phyloP scores from a whole-genome alignment of 176 grass and related monocot genomes.

The Carex parvula region DNA sequence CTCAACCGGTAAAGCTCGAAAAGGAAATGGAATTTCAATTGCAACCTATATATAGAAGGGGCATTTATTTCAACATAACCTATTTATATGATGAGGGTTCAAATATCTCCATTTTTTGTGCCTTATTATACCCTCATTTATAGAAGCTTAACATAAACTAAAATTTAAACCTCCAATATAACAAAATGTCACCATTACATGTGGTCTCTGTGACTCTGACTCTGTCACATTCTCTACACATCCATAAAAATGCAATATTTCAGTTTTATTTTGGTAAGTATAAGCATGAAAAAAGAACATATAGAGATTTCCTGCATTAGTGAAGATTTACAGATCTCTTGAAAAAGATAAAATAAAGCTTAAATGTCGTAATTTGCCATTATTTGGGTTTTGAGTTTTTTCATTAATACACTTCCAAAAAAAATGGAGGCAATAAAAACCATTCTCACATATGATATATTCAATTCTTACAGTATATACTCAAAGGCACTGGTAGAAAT shows the following conservation, averaged over 20 bases:
- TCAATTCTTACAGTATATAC: neutral
- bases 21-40: slow-evolving; percentile 88
- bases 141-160: slow-evolving; percentile 23
- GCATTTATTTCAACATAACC: neutral
- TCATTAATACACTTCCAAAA: neutral
- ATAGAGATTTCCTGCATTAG: neutral
- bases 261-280: neutral
- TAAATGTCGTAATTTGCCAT: neutral
- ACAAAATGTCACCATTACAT: neutral
- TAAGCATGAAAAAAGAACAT: neutral
- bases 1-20: slow-evolving; percentile 69
- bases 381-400: neutral
- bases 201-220: neutral
- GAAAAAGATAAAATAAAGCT: neutral
- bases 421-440: slow-evolving; percentile 12
- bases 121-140: neutral
- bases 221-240: neutral
- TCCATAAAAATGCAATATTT: neutral
- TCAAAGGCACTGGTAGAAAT: neutral
- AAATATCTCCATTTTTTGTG: neutral
- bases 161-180: slow-evolving; percentile 14
- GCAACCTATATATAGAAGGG: slow-evolving; percentile 45
- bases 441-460: neutral
- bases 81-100: neutral
- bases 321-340: neutral